These are phyloP conservation scores for Tolypocladium nubicola DNA, from an alignment of 2,329 filamentous ascomycete species.

Conservation along the genomic window DNA sequence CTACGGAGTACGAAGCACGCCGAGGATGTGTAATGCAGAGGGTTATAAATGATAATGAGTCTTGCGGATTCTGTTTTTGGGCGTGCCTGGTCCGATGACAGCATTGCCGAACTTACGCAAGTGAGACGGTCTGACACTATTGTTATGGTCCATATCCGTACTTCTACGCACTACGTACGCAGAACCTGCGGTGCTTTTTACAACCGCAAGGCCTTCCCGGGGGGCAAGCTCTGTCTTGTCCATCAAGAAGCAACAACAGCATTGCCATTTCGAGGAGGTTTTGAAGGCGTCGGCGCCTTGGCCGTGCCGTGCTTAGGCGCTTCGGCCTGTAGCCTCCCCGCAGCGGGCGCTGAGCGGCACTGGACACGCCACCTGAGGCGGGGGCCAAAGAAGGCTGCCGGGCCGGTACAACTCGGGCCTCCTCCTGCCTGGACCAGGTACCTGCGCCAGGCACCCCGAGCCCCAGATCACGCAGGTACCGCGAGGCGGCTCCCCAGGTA, in stretches of 20 bases:
- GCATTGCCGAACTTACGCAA: neutral
- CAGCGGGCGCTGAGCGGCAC: neutral
- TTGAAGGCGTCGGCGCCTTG: too few relatives aligned
- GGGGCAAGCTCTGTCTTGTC: too few relatives aligned
- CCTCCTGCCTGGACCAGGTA: neutral
- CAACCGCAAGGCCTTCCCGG: too few relatives aligned
- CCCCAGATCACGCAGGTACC: neutral
- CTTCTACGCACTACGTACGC: too few relatives aligned
- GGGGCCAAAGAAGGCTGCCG: neutral
- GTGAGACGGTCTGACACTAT: neutral
- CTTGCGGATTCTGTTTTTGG: neutral
- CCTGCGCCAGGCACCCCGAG: neutral
- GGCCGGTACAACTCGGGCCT: neutral
- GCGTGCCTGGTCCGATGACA: neutral
- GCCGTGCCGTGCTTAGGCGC: too few relatives aligned
- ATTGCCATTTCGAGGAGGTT: too few relatives aligned
- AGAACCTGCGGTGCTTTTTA: too few relatives aligned
- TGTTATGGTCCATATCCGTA: neutral
- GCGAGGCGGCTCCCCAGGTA: neutral
- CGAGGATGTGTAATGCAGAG: neutral
- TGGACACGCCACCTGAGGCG: neutral
- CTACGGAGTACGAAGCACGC: neutral
- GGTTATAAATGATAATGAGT: neutral
- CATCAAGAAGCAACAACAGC: too few relatives aligned
- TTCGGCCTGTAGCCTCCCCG: neutral